Evolutionary conservation across 2,329 filamentous ascomycete genomes (phyloP), one percentile per base, ranked within the genome.

Genomic region (Pseudocercospora macadamiae): DNA sequence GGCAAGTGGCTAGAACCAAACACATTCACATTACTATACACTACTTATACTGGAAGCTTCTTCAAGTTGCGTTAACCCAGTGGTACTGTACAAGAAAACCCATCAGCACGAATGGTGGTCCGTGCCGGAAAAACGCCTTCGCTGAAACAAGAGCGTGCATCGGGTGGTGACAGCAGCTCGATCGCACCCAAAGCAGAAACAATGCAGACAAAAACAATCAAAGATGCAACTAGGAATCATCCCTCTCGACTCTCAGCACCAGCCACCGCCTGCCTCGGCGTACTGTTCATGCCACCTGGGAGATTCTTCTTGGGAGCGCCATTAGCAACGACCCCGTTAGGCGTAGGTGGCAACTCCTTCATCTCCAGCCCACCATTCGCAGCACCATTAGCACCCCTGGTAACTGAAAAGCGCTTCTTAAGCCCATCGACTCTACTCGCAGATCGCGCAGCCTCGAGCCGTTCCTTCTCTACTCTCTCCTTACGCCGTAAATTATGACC

Each of bases 321-420:
- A 48, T 48, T 44, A 16, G 47, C 54, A 6, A 51, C 59, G 28
- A 37, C 54, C n/a, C n/a, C n/a, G n/a, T n/a, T n/a, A 14, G 57
- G 57, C 21, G 55, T 39, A 30, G 44, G 39, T 10, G 45, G 57
- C 30, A 75, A 66, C 60, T 78, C 73, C 59, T 91, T 86, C 88
- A 96, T 88, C 74, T 96, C 91, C 69, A 93, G 80, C 14, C 45
- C 57, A 64, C 80, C 71, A 23, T 62, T 57, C 18, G 48, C 49
- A 18, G 57, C 54, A 30, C 23, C 44, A 8, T 30, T n/a, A n/a
- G 37, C 49, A 9, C 23, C 42, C n/a, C 54, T 52, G 19, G 57
- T 54, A 9, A 67, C 62, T 6, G 60, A 57, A 71, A 70, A 71
- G 28, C 79, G 77, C 68, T 80, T 75, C 73, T 85, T 78, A 73